Evolutionary conservation across 345 rosid species (phyloP).

Genomic region (Brassica rapa): DNA sequence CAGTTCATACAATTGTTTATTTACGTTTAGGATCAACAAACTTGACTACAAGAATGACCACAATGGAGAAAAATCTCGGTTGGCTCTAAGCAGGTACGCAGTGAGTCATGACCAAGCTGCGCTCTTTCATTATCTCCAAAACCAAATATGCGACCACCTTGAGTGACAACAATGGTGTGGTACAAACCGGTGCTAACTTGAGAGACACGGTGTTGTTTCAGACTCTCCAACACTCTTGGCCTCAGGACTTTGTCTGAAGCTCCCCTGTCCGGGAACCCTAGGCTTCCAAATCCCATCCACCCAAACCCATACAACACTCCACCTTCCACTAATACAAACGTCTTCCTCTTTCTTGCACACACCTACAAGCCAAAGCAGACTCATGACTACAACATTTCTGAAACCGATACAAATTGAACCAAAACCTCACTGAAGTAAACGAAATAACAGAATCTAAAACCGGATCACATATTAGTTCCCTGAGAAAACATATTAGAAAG

Average conservation of each 20-base stretch:
- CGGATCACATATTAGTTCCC: too few species aligned
- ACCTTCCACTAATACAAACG: conserved; percentile 78
- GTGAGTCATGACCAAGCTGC: conserved; percentile 84
- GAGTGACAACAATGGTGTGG: conserved; percentile 81
- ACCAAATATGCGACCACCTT: conserved; percentile 69
- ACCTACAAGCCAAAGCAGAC: conserved; percentile 49
- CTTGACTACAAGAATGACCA: conserved; percentile 38
- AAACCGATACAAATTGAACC: neutral
- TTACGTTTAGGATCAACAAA: conserved; percentile 24
- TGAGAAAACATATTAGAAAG: neutral
- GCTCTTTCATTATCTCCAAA: conserved; percentile 94
- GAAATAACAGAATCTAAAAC: neutral
- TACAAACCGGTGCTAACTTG: conserved; percentile 90
- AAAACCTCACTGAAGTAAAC: neutral
- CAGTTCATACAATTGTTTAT: conserved; percentile 28
- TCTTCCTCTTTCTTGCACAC: conserved; percentile 94
- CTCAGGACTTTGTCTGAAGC: conserved; percentile 68
- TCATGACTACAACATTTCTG: conserved; percentile 5
- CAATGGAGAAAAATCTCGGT: conserved; percentile 75
- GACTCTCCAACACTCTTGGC: conserved; percentile 69
- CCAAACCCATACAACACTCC: conserved; percentile 85
- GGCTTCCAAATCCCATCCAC: conserved; percentile 91
- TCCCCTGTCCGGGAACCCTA: conserved; percentile 83
- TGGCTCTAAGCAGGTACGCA: conserved; percentile 75
- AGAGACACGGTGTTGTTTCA: conserved; percentile 67